phyloP scores from a whole-genome alignment of 495 filamentous ascomycete species.

The Penicillium turbatum region DNA sequence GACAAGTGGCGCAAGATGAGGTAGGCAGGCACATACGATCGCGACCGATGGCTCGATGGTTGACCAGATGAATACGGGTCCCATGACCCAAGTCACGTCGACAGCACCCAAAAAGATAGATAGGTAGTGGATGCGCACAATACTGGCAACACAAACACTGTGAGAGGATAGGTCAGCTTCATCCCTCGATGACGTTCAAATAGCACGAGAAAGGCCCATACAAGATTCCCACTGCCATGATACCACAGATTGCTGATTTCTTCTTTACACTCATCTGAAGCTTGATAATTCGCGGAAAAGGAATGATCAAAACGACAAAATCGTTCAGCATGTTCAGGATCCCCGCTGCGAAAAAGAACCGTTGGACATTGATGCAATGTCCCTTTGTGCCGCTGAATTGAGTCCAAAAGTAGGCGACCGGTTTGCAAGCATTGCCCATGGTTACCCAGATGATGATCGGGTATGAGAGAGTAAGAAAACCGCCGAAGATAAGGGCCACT shows the following conservation, averaged over 20 bases:
- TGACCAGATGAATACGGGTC: constrained; percentile 41
- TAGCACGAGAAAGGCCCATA: constrained; percentile 5
- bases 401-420: constrained; percentile 30
- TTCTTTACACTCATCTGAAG: constrained; percentile 31
- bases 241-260: constrained; percentile 38
- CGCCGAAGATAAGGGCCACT: constrained; percentile 12
- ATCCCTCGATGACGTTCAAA: neutral
- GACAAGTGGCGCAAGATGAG: constrained; percentile 35
- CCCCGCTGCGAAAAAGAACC: constrained; percentile 27
- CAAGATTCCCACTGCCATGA: constrained; percentile 41
- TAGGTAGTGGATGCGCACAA: constrained; percentile 38
- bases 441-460: constrained; percentile 19
- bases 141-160: constrained; percentile 26
- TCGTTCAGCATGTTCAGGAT: constrained; percentile 40
- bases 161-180: constrained; percentile 5
- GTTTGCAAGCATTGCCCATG: constrained; percentile 23
- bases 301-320: constrained; percentile 39
- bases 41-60: constrained; percentile 40
- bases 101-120: constrained; percentile 27
- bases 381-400: constrained; percentile 20
- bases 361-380: constrained; percentile 26
- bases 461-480: constrained; percentile 20
- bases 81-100: constrained; percentile 39
- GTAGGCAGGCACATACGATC: constrained; percentile 41
- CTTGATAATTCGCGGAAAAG: constrained; percentile 33